phyloP scores from a whole-genome alignment of 2,329 filamentous ascomycete genomes.

The Aspergillus sp. region DNA sequence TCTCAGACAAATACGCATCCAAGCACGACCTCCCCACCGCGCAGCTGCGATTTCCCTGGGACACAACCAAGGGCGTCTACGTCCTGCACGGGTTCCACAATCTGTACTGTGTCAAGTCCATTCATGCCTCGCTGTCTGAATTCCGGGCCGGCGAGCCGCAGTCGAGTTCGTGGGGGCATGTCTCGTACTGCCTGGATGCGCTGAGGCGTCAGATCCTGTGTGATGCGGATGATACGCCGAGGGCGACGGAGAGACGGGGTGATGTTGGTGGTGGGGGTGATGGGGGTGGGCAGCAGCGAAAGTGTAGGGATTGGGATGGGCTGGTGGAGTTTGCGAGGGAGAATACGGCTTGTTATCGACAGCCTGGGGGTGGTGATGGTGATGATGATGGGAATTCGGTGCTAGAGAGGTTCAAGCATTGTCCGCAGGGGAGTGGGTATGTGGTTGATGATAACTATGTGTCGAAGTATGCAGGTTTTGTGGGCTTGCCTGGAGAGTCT shows the following conservation, averaged over 20 bases:
- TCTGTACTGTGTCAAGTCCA: not conserved
- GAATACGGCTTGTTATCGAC: not conserved
- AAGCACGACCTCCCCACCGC: not conserved
- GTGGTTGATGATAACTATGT: not conserved
- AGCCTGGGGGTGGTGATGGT: not conserved
- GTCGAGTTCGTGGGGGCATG: not conserved
- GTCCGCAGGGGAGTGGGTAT: not conserved
- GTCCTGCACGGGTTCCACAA: not conserved
- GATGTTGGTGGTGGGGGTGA: not conserved
- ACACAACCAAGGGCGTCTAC: not conserved
- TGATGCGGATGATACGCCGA: not conserved
- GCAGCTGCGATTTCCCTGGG: not conserved
- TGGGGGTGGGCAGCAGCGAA: not conserved
- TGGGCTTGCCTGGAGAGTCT: not conserved
- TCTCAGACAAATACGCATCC: not conserved
- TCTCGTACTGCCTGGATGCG: not conserved
- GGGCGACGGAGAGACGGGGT: not conserved
- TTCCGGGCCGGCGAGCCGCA: not conserved
- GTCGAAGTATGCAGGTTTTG: not conserved
- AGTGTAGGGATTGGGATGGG: not conserved
- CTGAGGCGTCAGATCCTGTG: not conserved
- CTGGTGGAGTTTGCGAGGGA: not conserved
- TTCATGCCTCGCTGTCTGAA: not conserved
- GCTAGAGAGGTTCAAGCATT: not conserved
- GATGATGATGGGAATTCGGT: not conserved